Percentiles rank a stretch among this genome's conserved stretches.
phyloP scores from a whole-genome alignment of 228 moss, liverwort and hornwort species.

The Sphagnum fallax region DNA sequence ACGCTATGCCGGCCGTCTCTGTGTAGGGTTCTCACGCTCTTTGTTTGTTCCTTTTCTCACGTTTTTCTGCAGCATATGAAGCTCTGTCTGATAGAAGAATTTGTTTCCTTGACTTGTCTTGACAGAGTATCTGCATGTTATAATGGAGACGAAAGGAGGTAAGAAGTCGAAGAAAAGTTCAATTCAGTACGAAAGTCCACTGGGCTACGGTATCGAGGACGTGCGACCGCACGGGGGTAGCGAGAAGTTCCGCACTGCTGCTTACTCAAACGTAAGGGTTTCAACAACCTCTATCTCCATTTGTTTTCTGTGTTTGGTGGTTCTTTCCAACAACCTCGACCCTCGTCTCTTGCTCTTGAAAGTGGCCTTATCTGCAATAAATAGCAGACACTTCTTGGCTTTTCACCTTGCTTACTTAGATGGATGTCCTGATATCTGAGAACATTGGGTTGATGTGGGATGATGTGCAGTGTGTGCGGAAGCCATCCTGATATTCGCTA shows the following conservation, averaged over 20 bases:
- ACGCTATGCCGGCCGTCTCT: background rate
- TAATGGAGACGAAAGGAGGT: slow-evolving; percentile 58
- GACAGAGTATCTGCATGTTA: slow-evolving; percentile 51
- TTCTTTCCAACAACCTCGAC: background rate
- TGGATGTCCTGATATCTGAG: no score
- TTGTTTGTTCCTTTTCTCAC: background rate
- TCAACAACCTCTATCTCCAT: background rate
- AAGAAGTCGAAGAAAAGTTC: slow-evolving; percentile 24
- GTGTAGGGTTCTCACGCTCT: background rate
- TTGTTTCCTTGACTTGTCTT: no score
- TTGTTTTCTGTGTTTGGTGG: background rate
- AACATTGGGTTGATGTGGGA: background rate
- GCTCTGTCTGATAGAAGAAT: background rate
- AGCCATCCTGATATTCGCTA: slow-evolving; percentile 97
- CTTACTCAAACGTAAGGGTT: slow-evolving; percentile 47
- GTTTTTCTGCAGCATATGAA: background rate
- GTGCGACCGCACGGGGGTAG: slow-evolving; percentile 68
- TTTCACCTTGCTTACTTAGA: no score
- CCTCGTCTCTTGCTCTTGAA: background rate
- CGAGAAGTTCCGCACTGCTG: slow-evolving; percentile 70
- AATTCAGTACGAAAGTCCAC: slow-evolving; percentile 57
- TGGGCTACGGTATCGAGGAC: slow-evolving; percentile 74
- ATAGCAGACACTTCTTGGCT: no score
- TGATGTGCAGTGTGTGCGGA: slow-evolving; percentile 76
- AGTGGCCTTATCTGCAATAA: background rate